Evolutionary conservation across 768 basidiomycete species (phyloP), one percentile per base, ranked within the genome.

Genomic region (Termitomyces heimii): DNA sequence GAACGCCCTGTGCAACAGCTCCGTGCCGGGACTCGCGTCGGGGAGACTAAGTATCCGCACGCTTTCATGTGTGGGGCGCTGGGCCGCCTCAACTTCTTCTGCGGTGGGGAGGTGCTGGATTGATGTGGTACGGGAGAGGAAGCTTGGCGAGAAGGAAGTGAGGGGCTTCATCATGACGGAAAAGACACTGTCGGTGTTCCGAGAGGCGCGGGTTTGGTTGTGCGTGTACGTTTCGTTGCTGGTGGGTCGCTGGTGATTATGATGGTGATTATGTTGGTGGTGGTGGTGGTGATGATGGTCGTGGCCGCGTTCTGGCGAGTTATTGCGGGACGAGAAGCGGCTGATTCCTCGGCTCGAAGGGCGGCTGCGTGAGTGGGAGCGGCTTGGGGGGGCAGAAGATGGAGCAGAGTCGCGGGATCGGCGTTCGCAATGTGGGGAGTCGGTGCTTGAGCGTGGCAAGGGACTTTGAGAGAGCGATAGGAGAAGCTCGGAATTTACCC

Each of bases 401-500:
- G 58, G 54, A 63, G 29, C 63, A 45, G 57, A 39, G 56, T n/a
- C 37, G 8, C 51, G 53, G 5, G 53, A 44, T 42, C 43, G 42
- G 42, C 53, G 53, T 31, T 47, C 62, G 44, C 48, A 58, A 26
- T 55, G 61, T 14, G 66, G 58, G 7, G 61, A 57, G 7, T 57
- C 53, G 8, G 62, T 62, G 58, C 63, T 70, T 54, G 72, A 65
- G 40, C 68, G 68, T 42, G 71, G 64, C 3, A 70, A 70, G 1
- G 67, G 66, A 16, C 73, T 64, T 24, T 70, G 68, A 2, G 83
- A 78, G 29, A 89, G 73, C 1, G 85, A 87, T 16, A 87, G 74
- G 50, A 94, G 74, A 3, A 96, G 79, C 71, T 94, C 94, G 5
- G 89, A 89, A 69, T 94, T 92, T 56, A 92, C 82, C 84, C 88